Percentiles rank a stretch among this genome's conserved stretches.
These are phyloP conservation scores for Niebla homalea DNA, from an alignment of 495 filamentous ascomycete genomes.

Conservation along the genomic window DNA sequence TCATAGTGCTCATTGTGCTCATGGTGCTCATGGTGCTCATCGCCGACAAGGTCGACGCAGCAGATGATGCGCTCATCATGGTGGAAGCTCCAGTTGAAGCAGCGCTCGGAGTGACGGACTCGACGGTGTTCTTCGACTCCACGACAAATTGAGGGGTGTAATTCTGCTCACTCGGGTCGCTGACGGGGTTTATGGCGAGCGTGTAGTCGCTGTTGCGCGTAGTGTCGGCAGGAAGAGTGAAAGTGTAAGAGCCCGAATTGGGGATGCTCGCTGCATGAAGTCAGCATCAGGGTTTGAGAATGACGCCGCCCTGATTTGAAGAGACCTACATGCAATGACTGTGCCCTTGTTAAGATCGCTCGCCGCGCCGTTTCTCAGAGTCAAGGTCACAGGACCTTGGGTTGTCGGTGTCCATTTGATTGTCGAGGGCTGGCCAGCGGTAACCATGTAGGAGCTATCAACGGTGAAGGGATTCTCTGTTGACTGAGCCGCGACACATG, in stretches of 20 bases:
- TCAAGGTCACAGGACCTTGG: slow-evolving; percentile 37
- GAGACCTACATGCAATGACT: slow-evolving; percentile 39
- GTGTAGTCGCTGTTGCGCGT: slow-evolving; percentile 39
- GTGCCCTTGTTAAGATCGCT: slow-evolving; percentile 31
- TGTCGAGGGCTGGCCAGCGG: slow-evolving; percentile 35
- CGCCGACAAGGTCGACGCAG: background rate
- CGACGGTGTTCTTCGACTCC: slow-evolving; percentile 31
- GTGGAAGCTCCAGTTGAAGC: slow-evolving; percentile 21
- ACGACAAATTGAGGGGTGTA: slow-evolving; percentile 47
- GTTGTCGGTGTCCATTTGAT: slow-evolving; percentile 44
- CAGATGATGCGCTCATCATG: slow-evolving; percentile 6
- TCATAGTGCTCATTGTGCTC: background rate
- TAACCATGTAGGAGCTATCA: slow-evolving; percentile 34
- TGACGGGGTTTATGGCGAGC: slow-evolving; percentile 42
- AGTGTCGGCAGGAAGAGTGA: slow-evolving; percentile 34
- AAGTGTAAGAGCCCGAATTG: slow-evolving; percentile 46
- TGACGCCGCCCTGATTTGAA: background rate
- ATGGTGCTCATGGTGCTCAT: background rate
- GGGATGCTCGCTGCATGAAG: slow-evolving; percentile 32
- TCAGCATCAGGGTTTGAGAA: background rate
- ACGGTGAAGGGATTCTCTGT: slow-evolving; percentile 41
- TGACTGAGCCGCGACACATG: slow-evolving; percentile 23
- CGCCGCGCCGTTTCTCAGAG: slow-evolving; percentile 37
- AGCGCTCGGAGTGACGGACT: slow-evolving; percentile 22
- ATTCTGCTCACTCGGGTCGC: slow-evolving; percentile 33